Evolutionary conservation across 2,329 filamentous ascomycete species (phyloP), one percentile per base, ranked within the genome.

Genomic region (Penicillium italicum): DNA sequence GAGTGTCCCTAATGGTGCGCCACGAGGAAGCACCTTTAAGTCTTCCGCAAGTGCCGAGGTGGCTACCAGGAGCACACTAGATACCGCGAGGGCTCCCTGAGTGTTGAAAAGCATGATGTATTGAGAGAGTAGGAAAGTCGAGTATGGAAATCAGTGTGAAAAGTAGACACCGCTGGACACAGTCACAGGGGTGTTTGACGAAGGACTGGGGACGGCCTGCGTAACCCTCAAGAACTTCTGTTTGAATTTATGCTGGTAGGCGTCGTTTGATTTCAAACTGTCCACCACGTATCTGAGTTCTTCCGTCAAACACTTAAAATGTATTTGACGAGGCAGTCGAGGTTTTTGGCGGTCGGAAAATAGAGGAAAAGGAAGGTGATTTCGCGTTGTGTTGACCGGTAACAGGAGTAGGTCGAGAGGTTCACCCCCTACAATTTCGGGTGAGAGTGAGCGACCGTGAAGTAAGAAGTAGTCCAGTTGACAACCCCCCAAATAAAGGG

Each of bases 191-290:
- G 48, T 53, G 43, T 53, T 55, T 37, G 45, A 60, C 41, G 60
- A 69, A 66, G 59, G 60, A 64, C 50, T 59, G 68, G 71, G 70
- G 64, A 74, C 72, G 72, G 65, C 72, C 72, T 41, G 72, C 72
- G 72, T 72, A 66, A 67, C 69, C 72, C 70, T 73, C 57, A 44
- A 44, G 46, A 61, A 55, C 57, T 62, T 64, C 57, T 52, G 24
- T 44, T 47, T 26, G 38, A 55, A 53, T 16, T 33, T 56, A 49
- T 53, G 36, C 8, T 34, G 49, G 56, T 42, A 37, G 46, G 24
- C 28, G 50, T 43, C 37, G 51, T 53, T 57, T 45, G 43, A 31
- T 28, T 22, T 36, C 38, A 46, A 24, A 22, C 18, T 20, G 18
- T 16, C 40, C 33, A 58, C 40, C 42, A 24, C 38, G n/a, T 42